phyloP scores from a whole-genome alignment of 306 rosid genomes.

The Corylus americana region DNA sequence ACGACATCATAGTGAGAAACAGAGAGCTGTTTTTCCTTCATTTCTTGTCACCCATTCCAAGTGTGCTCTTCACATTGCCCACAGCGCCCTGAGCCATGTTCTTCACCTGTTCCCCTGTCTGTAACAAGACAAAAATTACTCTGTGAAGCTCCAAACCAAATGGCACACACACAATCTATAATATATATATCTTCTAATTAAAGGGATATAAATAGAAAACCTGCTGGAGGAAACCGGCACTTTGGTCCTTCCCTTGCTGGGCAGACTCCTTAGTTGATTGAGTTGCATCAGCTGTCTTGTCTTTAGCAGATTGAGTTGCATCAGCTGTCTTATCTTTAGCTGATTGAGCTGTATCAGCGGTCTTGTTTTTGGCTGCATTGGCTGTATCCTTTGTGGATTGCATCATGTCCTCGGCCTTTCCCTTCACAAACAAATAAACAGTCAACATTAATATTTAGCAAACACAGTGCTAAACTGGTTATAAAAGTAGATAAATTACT shows the following conservation, averaged over 20 bases:
- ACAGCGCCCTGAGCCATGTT: constrained; percentile 62
- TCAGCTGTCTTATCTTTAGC: too few species aligned
- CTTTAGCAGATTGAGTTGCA: constrained; percentile 9
- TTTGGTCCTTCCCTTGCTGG: constrained; percentile 43
- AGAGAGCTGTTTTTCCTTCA: constrained; percentile 12
- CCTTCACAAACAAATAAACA: constrained; percentile 20
- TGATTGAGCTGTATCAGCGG: too few species aligned
- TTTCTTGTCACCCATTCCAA: constrained; percentile 57
- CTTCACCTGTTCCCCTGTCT: constrained; percentile 67
- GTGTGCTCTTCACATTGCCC: constrained; percentile 59
- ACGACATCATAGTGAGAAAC: constrained; percentile 8
- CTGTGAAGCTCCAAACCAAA: too few species aligned
- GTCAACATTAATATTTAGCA: not conserved
- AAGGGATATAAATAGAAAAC: constrained; percentile 14
- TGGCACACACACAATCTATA: too few species aligned
- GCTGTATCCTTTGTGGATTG: constrained; percentile 43
- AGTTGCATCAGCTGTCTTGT: constrained; percentile 39
- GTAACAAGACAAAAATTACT: constrained; percentile 7
- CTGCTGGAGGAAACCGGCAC: constrained; percentile 57
- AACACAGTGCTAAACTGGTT: not conserved
- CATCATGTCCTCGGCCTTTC: constrained; percentile 29
- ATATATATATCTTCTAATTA: too few species aligned
- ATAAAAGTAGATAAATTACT: not conserved
- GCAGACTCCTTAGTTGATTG: constrained; percentile 36
- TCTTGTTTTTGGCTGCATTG: constrained; percentile 15